Conservation (phyloP, 768 basidiomycete species). For the Cystofilobasidium macerans region DNA sequence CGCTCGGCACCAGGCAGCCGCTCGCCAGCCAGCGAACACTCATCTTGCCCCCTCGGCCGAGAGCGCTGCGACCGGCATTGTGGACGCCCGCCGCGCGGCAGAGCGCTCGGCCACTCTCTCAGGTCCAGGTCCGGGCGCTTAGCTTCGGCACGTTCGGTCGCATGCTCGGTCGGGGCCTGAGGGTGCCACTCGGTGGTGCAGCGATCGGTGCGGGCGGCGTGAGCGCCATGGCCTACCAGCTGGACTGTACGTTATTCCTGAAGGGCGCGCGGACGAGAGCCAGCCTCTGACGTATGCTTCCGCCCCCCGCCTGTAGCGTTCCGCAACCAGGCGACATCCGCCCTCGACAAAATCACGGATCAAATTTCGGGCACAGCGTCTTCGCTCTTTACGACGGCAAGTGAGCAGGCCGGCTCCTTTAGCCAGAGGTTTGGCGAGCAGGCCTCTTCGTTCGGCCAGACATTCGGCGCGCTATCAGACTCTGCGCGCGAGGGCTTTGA, state of each 20-base stretch:
- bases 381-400: constrained; percentile 14
- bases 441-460: constrained; percentile 13
- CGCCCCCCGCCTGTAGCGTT: not conserved
- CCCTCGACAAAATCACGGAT: constrained; percentile 12
- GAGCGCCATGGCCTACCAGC: constrained; percentile 19
- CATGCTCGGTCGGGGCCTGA: constrained; percentile 16
- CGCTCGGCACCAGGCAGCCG: not conserved
- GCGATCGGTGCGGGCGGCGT: constrained; percentile 23
- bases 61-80: not conserved
- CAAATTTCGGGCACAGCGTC: constrained; percentile 11
- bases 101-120: constrained; percentile 13
- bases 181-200: constrained; percentile 20
- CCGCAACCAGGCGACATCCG: constrained; percentile 12
- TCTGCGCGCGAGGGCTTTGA: not conserved
- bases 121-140: constrained; percentile 18
- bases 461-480: not conserved
- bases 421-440: not conserved
- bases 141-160: constrained; percentile 23
- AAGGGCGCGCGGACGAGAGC: not conserved
- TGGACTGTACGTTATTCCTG: constrained; percentile 19
- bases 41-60: not conserved
- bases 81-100: not conserved
- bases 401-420: not conserved
- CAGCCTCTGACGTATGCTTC: not conserved
- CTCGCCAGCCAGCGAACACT: not conserved